phyloP scores from a whole-genome alignment of 2,329 filamentous ascomycete species.

The Acrocalymma vagum region DNA sequence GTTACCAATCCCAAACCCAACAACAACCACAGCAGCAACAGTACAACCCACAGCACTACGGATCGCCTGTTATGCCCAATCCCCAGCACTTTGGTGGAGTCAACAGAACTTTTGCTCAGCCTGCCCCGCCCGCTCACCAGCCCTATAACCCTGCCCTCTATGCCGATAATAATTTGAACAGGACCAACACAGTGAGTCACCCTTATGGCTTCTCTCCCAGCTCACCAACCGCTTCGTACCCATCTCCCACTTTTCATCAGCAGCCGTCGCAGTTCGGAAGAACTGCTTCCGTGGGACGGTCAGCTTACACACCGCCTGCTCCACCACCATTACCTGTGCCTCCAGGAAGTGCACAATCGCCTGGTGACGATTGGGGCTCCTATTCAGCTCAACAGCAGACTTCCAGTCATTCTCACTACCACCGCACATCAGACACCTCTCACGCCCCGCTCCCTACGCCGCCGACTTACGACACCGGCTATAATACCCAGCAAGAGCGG shows the following conservation, averaged over 20 bases:
- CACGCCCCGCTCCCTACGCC: slow-evolving; percentile 47
- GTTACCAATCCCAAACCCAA: slow-evolving; percentile 49
- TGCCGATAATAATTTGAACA: slow-evolving; percentile 41
- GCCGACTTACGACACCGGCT: slow-evolving; percentile 38
- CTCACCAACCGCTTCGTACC: slow-evolving; percentile 38
- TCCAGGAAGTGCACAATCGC: slow-evolving; percentile 41
- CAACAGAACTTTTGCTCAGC: slow-evolving; percentile 43
- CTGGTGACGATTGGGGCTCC: slow-evolving; percentile 44
- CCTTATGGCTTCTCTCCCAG: slow-evolving; percentile 48
- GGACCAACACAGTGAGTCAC: slow-evolving; percentile 42
- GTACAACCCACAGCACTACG: slow-evolving; percentile 72
- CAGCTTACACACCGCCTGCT: slow-evolving; percentile 46
- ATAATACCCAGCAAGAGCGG: slow-evolving; percentile 33
- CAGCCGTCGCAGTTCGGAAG: slow-evolving; percentile 43
- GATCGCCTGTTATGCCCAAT: slow-evolving; percentile 60
- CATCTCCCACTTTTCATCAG: slow-evolving; percentile 39
- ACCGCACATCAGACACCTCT: slow-evolving; percentile 31
- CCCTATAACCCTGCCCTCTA: slow-evolving; percentile 58
- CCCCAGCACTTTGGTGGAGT: slow-evolving; percentile 67
- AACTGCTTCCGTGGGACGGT: slow-evolving; percentile 36
- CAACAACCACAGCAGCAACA: slow-evolving; percentile 43
- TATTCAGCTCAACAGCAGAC: slow-evolving; percentile 40
- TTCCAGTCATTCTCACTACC: slow-evolving; percentile 39
- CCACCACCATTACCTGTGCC: slow-evolving; percentile 47
- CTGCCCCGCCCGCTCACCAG: slow-evolving; percentile 36